A percentile compares a stretch with the other conserved stretches of the same genome.
phyloP scores from a whole-genome alignment of 352 stramenopile species.

The Halophytophthora batemanensis region DNA sequence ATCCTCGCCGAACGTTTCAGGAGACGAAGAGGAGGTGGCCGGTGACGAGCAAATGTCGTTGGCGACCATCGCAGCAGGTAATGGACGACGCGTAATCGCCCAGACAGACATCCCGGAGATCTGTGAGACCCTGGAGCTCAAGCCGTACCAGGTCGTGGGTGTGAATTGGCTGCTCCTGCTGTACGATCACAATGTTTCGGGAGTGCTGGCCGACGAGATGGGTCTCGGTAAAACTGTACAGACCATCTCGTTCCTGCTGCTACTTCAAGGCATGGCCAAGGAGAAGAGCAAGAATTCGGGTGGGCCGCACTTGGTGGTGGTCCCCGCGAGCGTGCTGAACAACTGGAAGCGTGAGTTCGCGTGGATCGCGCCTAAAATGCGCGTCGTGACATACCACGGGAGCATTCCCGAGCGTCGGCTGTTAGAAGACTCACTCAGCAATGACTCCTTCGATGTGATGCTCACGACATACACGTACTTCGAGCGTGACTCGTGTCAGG shows the following conservation, averaged over 20 bases:
- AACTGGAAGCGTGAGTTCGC: constrained; percentile 96
- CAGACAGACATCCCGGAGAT: constrained; percentile 71
- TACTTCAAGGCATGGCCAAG: no score
- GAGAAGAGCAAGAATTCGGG: constrained; percentile 85
- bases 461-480: constrained; percentile 69
- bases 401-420: constrained; percentile 42
- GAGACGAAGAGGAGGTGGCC: constrained; percentile 36
- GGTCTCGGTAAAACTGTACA: constrained; percentile 92
- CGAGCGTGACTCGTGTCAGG: no score
- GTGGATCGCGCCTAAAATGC: constrained; percentile 87
- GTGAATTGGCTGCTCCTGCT: constrained; percentile 97
- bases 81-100: constrained; percentile 46
- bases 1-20: constrained; percentile 23
- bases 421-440: constrained; percentile 50
- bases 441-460: constrained; percentile 84
- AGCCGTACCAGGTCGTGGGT: constrained; percentile 95
- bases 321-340: constrained; percentile 95
- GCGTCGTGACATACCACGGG: constrained; percentile 98
- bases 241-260: constrained; percentile 91
- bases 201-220: constrained; percentile 89
- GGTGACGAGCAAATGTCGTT: constrained; percentile 58
- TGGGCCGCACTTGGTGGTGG: constrained; percentile 97
- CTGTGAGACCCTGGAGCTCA: constrained; percentile 66
- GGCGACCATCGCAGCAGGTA: constrained; percentile 34
- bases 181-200: constrained; percentile 96